Percentiles rank a stretch among this genome's conserved stretches.
phyloP scores from a whole-genome alignment of 1,284 basidiomycete genomes.

The Trichosporon sp. region DNA sequence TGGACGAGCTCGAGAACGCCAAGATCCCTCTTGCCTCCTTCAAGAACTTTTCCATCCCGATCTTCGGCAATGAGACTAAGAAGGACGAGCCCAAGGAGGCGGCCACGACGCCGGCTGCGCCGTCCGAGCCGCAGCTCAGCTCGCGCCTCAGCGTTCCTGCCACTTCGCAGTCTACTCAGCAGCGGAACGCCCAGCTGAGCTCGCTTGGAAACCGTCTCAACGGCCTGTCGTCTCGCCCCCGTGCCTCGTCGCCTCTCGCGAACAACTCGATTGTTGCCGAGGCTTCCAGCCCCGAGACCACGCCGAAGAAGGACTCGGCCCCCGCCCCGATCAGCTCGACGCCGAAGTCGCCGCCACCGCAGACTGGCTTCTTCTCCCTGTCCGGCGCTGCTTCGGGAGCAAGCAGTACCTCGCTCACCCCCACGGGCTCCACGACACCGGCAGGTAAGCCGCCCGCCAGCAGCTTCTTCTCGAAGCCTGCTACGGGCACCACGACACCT shows the following conservation, averaged over 20 bases:
- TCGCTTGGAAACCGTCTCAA: constrained; percentile 17
- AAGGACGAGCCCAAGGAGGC: constrained; percentile 4
- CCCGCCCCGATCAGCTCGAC: constrained; percentile 5
- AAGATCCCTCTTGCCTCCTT: constrained; percentile 40
- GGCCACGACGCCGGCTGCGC: constrained; percentile 4
- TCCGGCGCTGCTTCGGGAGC: constrained; percentile 5
- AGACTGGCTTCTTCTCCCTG: constrained; percentile 23
- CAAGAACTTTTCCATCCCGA: constrained; percentile 33
- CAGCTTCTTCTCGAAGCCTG: constrained; percentile 31
- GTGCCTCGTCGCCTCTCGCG: constrained; percentile 43
- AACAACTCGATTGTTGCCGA: constrained; percentile 31
- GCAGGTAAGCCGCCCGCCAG: constrained; percentile 23
- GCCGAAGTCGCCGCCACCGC: constrained; percentile 7
- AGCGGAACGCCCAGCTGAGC: constrained; percentile 22
- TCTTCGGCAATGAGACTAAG: constrained; percentile 10
- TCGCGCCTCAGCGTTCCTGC: constrained; percentile 13
- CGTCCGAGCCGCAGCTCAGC: constrained; percentile 11
- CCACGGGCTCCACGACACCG: constrained; percentile 24
- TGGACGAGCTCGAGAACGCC: constrained; percentile 41
- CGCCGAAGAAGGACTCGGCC: constrained; percentile 5
- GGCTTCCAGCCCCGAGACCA: constrained; percentile 14
- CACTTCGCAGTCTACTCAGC: constrained; percentile 14
- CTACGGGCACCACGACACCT: constrained; percentile 11
- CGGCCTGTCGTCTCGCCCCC: constrained; percentile 28
- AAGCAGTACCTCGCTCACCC: constrained; percentile 22